Base-by-base conservation (phyloP, 495 filamentous ascomycete species). In the Rusavskia elegans region DNA sequence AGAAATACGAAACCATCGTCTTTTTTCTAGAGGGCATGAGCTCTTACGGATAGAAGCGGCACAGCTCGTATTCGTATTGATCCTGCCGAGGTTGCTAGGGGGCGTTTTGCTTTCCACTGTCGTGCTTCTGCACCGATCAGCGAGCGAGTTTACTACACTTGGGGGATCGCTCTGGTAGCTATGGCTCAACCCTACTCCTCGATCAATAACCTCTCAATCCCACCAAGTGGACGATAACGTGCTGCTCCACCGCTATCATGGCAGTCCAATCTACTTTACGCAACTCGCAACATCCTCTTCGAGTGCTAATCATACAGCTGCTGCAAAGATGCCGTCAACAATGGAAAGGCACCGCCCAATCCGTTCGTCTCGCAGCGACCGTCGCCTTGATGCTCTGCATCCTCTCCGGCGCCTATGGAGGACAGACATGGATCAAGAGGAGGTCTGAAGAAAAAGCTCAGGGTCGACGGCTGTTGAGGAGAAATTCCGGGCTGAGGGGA, bases 401-500 rank as follows among this genome's bases (percentile, higher is more conserved):
- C 59, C 75, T 94, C 59, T 71, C 78, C 51, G 70, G 80, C 39
- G 82, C 81, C 37, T 87, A 86, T 70, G 87, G 85, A 51, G 78
- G 80, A 39, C 81, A 81, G 57, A 77, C 75, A 53, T 85, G 83
- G 77, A 84, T 85, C 69, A 78, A 74, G 45, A 74, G 71, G 51
- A 72, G 78, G 52, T 78, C 75, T 39, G 82, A 74, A 53, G 92
- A 95, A 64, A 80, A 78, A 61, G 87, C 89, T 50, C 79, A 82
- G 53, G 89, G 87, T 8, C 75, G 77, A 52, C 79, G 81, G 42
- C 71, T 99, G 42, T 66, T 96, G 38, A 82, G 93, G 45, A 81
- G 86, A 40, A 99, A 99, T 66, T 96, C 89, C 13, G 93, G 89
- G 52, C 72, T 97, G 50, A 75, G 83, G 56, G 85, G 89, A 51